Base-by-base conservation (phyloP, 164 flowering plant genomes). In the Liquidambar formosana region DNA sequence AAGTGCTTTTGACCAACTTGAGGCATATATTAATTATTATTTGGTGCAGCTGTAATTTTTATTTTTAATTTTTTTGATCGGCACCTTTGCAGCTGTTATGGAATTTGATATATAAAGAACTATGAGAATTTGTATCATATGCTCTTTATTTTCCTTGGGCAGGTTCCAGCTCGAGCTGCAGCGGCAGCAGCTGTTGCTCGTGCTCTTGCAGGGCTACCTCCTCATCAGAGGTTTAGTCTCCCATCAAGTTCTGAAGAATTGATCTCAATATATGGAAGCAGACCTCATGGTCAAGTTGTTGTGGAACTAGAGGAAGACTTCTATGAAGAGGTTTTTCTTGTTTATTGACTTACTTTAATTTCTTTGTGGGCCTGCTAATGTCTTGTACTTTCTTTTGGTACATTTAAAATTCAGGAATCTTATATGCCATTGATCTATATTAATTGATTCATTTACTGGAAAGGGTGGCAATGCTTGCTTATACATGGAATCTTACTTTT, bases 101-200 rank as follows among this genome's bases (percentile, higher is more conserved):
- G 33, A 5, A 45, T 69, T 43, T 25, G 10, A 13, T 57, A 22
- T 19, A 26, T 11, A 12, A 57, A 13, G 12, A 26, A 23, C 28
- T 57, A n/a, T n/a, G 28, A 19, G 18, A 14, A 4, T 22, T 54
- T 33, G 47, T 8, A 13, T 9, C 25, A 53, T 52, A 15, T 48
- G 53, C 59, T 38, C 11, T 49, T 14, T 13, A 5, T 19, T 26
- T 54, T 64, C 14, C 68, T 66, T 66, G 33, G 71, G 26, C 79
- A 96, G 99, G 94, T 93, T 74, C 98, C 98, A 33, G 94, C 87
- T 22, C 88, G 98, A 68, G 99, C 94, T 54, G 97, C 86, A 18
- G 97, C 98, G 10, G 98, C 99, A 21, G 99, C 99, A 53, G 96
- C 87, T 71, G 91, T 92, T 64, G 99, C 99, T 57, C 91, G 96